Conservation (phyloP, 441 rosid species). For the Geranium incanum region DNA sequence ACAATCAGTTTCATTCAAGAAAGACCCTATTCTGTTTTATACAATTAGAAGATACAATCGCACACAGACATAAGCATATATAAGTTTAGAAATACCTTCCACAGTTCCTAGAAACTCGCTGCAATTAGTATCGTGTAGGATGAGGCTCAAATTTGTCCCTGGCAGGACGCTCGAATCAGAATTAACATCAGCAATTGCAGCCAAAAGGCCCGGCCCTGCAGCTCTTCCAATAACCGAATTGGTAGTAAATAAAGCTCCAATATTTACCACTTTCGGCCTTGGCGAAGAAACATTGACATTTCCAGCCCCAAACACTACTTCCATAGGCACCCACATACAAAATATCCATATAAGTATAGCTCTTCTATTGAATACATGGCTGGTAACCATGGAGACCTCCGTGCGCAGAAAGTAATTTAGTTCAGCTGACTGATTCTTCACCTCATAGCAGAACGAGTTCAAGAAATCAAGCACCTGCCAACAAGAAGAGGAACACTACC, state of each 20-base stretch:
- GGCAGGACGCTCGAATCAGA: constrained; percentile 53
- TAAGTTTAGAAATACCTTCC: constrained; percentile 47
- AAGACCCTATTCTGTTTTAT: no score
- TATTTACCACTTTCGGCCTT: constrained; percentile 39
- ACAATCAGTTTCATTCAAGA: background rate
- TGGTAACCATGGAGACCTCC: constrained; percentile 28
- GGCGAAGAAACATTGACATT: constrained; percentile 37
- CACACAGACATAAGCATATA: background rate
- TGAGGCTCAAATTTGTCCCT: constrained; percentile 39
- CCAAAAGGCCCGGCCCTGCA: constrained; percentile 45
- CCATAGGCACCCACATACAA: constrained; percentile 33
- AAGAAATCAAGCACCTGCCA: constrained; percentile 15
- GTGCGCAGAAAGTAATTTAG: constrained; percentile 22
- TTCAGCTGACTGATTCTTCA: constrained; percentile 21
- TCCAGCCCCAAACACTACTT: constrained; percentile 32
- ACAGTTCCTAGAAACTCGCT: constrained; percentile 75
- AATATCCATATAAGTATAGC: constrained; percentile 29
- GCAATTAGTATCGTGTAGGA: constrained; percentile 60
- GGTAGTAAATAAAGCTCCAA: constrained; percentile 66
- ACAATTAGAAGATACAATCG: background rate
- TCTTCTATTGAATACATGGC: constrained; percentile 21
- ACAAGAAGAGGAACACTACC: constrained; percentile 12
- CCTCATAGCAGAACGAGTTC: constrained; percentile 20
- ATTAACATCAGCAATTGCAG: constrained; percentile 72
- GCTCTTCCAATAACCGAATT: constrained; percentile 79